These are phyloP conservation scores for Phialophora verrucosa DNA, from an alignment of 2,329 filamentous ascomycete species.

Conservation along the genomic window DNA sequence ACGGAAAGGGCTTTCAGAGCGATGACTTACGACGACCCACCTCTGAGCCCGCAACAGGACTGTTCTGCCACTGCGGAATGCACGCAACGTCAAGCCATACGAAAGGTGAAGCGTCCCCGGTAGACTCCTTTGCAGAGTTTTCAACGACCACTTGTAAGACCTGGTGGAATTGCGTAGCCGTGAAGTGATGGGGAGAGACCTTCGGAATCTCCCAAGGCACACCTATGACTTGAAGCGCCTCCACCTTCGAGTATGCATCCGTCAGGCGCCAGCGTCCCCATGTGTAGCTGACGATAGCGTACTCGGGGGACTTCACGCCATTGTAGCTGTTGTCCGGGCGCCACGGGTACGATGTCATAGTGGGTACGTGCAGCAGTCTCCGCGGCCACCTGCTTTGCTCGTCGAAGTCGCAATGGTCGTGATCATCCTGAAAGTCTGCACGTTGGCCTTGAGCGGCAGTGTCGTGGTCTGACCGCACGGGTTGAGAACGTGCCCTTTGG, in stretches of 20 bases:
- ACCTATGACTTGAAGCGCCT: background rate
- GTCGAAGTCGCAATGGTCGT: background rate
- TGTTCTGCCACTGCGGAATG: constrained; percentile 5
- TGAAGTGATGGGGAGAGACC: background rate
- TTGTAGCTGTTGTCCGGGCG: background rate
- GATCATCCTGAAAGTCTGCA: background rate
- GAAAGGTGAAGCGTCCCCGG: background rate
- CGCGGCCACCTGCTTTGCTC: background rate
- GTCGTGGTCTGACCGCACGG: background rate
- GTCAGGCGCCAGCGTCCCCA: constrained; percentile 6
- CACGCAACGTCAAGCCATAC: constrained; percentile 9
- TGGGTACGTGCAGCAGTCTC: constrained; percentile 5
- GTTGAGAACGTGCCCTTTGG: background rate
- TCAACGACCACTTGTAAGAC: background rate
- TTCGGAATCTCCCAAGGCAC: constrained; percentile 5
- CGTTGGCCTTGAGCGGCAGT: background rate
- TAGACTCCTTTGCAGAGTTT: background rate
- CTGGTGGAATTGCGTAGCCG: background rate
- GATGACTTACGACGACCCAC: constrained; percentile 2
- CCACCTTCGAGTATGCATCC: background rate
- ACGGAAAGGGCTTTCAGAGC: background rate
- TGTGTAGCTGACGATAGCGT: background rate
- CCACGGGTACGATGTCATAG: constrained; percentile 5
- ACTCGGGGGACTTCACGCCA: background rate
- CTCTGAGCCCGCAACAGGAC: constrained; percentile 1